phyloP scores from a whole-genome alignment of 2,329 filamentous ascomycete species.

The Fulvia fulva region DNA sequence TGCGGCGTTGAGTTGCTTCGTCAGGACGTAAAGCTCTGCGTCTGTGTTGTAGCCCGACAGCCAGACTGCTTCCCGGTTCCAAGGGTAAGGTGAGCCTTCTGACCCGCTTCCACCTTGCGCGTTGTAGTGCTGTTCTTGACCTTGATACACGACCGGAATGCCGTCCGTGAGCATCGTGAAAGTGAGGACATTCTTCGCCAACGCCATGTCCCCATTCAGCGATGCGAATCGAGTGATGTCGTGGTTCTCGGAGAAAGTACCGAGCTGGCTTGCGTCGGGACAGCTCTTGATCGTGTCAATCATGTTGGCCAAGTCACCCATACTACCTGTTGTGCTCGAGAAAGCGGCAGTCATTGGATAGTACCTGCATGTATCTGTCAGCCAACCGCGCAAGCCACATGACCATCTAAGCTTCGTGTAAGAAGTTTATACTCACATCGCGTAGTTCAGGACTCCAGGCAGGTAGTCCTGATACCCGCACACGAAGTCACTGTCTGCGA shows the following conservation, averaged over 20 bases:
- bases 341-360: conserved; percentile 38
- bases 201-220: conserved; percentile 50
- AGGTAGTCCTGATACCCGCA: conserved; percentile 44
- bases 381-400: conserved; percentile 1
- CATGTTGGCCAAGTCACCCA: conserved; percentile 36
- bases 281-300: conserved; percentile 35
- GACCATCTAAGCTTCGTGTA: not conserved
- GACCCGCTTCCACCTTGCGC: conserved; percentile 21
- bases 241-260: conserved; percentile 39
- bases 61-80: conserved; percentile 43
- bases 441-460: conserved; percentile 47
- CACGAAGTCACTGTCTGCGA: conserved; percentile 36
- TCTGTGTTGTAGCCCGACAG: conserved; percentile 39
- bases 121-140: conserved; percentile 59
- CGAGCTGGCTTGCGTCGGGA: conserved; percentile 37
- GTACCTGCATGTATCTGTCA: conserved; percentile 28
- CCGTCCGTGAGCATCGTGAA: conserved; percentile 60
- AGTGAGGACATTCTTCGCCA: conserved; percentile 59
- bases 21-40: conserved; percentile 39
- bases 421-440: conserved; percentile 29
- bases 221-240: conserved; percentile 42
- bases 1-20: conserved; percentile 48
- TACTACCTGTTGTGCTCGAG: conserved; percentile 34
- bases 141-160: conserved; percentile 63
- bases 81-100: conserved; percentile 31